Conservation (phyloP, 78 protist genomes). For the Parvularia atlantis region DNA sequence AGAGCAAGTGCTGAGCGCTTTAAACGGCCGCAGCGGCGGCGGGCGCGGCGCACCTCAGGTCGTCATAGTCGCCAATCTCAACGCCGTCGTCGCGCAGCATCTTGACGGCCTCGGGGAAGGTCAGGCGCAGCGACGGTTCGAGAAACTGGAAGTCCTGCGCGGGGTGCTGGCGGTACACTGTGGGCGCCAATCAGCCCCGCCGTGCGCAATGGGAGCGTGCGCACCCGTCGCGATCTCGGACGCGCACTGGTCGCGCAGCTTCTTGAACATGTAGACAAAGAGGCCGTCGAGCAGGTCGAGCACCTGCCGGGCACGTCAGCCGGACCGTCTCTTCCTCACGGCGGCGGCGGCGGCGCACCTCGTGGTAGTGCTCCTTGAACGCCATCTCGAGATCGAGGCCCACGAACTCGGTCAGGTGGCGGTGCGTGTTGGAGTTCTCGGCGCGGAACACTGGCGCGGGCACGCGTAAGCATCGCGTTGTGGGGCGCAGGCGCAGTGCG, state of each 20-base stretch:
- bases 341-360: conserved; percentile 51
- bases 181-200: no score
- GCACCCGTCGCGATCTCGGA: not conserved
- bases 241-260: conserved; percentile 29
- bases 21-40: no score
- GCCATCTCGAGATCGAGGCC: conserved; percentile 98
- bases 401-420: conserved; percentile 96
- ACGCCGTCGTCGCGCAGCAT: conserved; percentile 56
- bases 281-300: conserved; percentile 67
- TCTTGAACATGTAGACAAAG: conserved; percentile 71
- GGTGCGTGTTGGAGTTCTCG: conserved; percentile 91
- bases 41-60: conserved; percentile 33
- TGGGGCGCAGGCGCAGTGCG: no score
- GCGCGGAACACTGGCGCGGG: conserved; percentile 75
- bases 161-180: conserved; percentile 63
- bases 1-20: no score
- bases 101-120: conserved; percentile 59
- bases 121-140: conserved; percentile 62
- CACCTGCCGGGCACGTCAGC: no score
- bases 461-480: no score
- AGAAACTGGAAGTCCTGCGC: conserved; percentile 48
- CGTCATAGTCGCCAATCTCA: conserved; percentile 35
- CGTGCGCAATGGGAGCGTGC: not conserved
- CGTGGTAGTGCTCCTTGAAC: conserved; percentile 82
- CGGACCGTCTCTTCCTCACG: not conserved